phyloP scores from a whole-genome alignment of 2,329 filamentous ascomycete species.

The Chrysosporium queenslandicum region DNA sequence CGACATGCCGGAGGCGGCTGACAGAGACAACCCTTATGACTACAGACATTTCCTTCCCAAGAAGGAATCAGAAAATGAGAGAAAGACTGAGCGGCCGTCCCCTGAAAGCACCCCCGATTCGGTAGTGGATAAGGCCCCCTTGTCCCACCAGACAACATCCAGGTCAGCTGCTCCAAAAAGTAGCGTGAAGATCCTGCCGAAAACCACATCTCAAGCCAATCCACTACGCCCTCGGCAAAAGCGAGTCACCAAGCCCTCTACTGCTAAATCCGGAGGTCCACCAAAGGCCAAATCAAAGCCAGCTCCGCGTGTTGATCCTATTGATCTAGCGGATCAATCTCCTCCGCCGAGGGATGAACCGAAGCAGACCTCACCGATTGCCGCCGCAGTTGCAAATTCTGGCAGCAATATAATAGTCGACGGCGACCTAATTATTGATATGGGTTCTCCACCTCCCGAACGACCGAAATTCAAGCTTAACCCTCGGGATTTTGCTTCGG shows the following conservation, averaged over 20 bases:
- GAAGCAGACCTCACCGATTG: constrained; percentile 22
- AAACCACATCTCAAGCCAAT: constrained; percentile 24
- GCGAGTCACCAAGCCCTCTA: constrained; percentile 19
- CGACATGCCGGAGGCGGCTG: constrained; percentile 31
- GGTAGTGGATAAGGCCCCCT: constrained; percentile 26
- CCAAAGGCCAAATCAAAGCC: constrained; percentile 22
- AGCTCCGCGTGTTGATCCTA: constrained; percentile 20
- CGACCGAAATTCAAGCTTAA: constrained; percentile 33
- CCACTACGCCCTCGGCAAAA: constrained; percentile 26
- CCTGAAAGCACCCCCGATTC: constrained; percentile 31
- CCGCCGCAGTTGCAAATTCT: constrained; percentile 27
- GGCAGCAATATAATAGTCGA: constrained; percentile 39
- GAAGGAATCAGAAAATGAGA: constrained; percentile 28
- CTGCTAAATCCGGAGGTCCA: constrained; percentile 14
- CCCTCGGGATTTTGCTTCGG: constrained; percentile 35
- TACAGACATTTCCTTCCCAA: constrained; percentile 42
- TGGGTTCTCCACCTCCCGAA: constrained; percentile 38
- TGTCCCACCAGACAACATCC: constrained; percentile 26
- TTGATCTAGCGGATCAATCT: constrained; percentile 23
- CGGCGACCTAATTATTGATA: constrained; percentile 40
- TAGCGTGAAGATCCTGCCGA: constrained; percentile 19
- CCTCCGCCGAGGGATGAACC: constrained; percentile 28
- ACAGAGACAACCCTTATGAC: constrained; percentile 41
- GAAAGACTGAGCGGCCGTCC: constrained; percentile 23
- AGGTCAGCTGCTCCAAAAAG: constrained; percentile 19